A percentile compares a stretch with the other conserved stretches of the same genome.
phyloP scores from a whole-genome alignment of 768 basidiomycete species.

The Lanmaoa pseudosensibilis region DNA sequence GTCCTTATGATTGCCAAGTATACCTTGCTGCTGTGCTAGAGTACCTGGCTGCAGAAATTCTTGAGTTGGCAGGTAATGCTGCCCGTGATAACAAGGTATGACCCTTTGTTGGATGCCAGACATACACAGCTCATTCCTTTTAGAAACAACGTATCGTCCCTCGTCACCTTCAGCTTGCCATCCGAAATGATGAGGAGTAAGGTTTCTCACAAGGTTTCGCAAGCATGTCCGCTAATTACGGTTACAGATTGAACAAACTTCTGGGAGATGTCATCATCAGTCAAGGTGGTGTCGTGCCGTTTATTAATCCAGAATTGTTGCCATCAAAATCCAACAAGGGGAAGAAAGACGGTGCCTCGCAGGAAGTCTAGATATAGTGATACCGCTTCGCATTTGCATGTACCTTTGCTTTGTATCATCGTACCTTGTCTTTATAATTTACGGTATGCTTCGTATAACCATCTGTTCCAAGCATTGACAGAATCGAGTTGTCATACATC shows the following conservation, averaged over 20 bases:
- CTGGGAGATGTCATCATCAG: slow-evolving; percentile 66
- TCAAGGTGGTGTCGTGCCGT: slow-evolving; percentile 75
- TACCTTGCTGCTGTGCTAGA: slow-evolving; percentile 86
- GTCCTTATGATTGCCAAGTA: slow-evolving; percentile 41
- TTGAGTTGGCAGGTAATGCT: slow-evolving; percentile 80
- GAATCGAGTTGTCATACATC: not conserved
- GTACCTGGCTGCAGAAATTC: slow-evolving; percentile 84
- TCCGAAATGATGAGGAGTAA: slow-evolving; percentile 75
- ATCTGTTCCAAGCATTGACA: not conserved
- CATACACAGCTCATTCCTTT: not conserved
- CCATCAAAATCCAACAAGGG: slow-evolving; percentile 47
- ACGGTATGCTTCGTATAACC: slow-evolving; percentile 31
- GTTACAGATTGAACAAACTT: slow-evolving; percentile 51
- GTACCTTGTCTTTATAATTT: slow-evolving; percentile 30
- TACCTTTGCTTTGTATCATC: slow-evolving; percentile 24
- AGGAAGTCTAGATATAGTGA: slow-evolving; percentile 43
- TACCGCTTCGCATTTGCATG: not conserved
- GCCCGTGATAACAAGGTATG: slow-evolving; percentile 69
- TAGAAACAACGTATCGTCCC: slow-evolving; percentile 78
- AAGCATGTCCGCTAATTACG: not conserved
- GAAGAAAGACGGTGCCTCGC: slow-evolving; percentile 50
- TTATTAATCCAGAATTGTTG: slow-evolving; percentile 52
- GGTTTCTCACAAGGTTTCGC: slow-evolving; percentile 12
- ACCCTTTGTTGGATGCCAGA: not conserved
- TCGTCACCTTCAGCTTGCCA: slow-evolving; percentile 72